phyloP scores from a whole-genome alignment of 768 basidiomycete species.

The Lactifluus echinatus region DNA sequence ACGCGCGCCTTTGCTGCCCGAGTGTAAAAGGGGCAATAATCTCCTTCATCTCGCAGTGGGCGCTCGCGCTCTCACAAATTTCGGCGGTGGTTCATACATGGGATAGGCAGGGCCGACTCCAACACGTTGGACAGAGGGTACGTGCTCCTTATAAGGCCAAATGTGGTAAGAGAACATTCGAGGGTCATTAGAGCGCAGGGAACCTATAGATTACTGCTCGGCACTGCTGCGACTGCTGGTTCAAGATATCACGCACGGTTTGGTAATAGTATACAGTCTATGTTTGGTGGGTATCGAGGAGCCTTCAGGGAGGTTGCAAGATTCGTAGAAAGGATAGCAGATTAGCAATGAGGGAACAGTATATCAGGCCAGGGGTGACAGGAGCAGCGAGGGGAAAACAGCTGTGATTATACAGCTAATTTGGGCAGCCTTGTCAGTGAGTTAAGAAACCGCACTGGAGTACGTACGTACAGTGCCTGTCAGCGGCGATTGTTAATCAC shows the following conservation, averaged over 20 bases:
- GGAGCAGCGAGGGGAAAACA: neutral
- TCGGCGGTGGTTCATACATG: neutral
- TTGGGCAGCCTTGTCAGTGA: neutral
- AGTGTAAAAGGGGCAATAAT: neutral
- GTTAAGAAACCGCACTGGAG: neutral
- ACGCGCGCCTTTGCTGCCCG: neutral
- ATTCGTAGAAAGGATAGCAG: neutral
- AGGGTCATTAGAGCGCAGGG: neutral
- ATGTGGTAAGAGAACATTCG: neutral
- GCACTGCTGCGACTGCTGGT: neutral
- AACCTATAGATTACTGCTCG: neutral
- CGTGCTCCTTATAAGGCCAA: neutral
- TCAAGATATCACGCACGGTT: neutral
- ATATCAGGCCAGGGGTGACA: too few species aligned
- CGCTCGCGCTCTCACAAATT: neutral
- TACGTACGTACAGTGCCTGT: constrained; percentile 11
- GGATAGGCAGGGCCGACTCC: neutral
- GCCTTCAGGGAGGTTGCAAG: neutral
- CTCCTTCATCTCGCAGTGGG: neutral
- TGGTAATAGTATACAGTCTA: neutral
- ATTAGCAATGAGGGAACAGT: neutral
- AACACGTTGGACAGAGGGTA: neutral
- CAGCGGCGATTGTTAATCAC: neutral
- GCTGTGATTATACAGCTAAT: neutral
- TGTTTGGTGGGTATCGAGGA: neutral